Percentiles rank a stretch among this genome's conserved stretches.
phyloP scores from a whole-genome alignment of 1,284 basidiomycete species.

The Papiliotrema terrestris region DNA sequence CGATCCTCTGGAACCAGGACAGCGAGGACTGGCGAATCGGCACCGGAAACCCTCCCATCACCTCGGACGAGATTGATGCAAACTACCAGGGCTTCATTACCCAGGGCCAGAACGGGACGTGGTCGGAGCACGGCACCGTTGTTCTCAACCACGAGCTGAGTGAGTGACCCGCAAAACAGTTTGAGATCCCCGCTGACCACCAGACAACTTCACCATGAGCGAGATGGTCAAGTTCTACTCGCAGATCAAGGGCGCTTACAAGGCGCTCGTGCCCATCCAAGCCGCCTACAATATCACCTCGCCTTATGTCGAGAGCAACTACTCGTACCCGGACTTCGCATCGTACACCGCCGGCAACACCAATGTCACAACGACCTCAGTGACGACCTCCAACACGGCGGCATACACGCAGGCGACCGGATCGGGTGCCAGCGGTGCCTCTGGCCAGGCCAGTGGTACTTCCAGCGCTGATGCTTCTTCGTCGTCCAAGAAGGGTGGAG shows the following conservation, averaged over 20 bases:
- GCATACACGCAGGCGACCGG: neutral
- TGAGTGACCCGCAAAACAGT: slow-evolving; percentile 6
- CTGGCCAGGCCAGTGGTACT: neutral
- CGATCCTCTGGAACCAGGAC: slow-evolving; percentile 54
- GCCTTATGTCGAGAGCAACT: slow-evolving; percentile 51
- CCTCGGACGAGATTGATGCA: slow-evolving; percentile 41
- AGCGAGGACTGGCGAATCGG: slow-evolving; percentile 51
- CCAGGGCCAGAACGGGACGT: slow-evolving; percentile 44
- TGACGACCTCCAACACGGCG: neutral
- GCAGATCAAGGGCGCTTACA: slow-evolving; percentile 40
- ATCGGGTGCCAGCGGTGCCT: neutral
- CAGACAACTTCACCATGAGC: slow-evolving; percentile 49
- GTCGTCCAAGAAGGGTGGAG: neutral
- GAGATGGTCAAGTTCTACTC: slow-evolving; percentile 38
- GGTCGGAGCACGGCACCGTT: slow-evolving; percentile 44
- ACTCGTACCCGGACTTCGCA: slow-evolving; percentile 39
- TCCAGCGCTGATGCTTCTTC: neutral
- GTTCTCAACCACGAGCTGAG: slow-evolving; percentile 53
- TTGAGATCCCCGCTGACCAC: neutral
- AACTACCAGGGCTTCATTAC: slow-evolving; percentile 52
- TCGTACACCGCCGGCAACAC: slow-evolving; percentile 17
- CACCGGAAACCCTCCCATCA: slow-evolving; percentile 29
- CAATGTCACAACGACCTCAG: slow-evolving; percentile 6
- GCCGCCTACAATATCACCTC: slow-evolving; percentile 48
- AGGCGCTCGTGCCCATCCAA: slow-evolving; percentile 45